A percentile compares a stretch with the other conserved stretches of the same genome.
phyloP scores from a whole-genome alignment of 441 rosid species.

The Corymbia calophylla region DNA sequence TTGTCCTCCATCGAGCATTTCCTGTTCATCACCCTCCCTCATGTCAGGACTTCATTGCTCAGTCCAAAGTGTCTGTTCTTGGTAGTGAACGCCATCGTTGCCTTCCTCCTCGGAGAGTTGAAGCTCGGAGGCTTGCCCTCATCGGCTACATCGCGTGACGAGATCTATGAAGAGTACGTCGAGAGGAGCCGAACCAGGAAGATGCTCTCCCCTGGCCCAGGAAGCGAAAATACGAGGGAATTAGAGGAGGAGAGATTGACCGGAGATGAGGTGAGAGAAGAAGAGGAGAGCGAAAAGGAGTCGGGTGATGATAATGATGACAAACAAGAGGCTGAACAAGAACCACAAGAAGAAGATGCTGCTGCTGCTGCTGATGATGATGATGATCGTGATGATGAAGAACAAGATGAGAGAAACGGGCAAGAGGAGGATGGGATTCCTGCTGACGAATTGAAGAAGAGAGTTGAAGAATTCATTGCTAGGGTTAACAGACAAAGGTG shows the following conservation, averaged over 20 bases:
- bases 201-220: background rate
- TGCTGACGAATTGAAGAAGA: constrained; percentile 41
- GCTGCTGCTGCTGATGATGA: background rate
- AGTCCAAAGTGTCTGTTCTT: constrained; percentile 42
- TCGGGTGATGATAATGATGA: background rate
- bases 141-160: background rate
- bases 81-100: constrained; percentile 41
- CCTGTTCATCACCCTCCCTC: constrained; percentile 12
- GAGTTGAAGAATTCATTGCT: constrained; percentile 58
- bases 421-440: constrained; percentile 18
- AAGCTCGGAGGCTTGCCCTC: constrained; percentile 6
- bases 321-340: background rate
- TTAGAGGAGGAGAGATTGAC: background rate
- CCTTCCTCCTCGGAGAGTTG: constrained; percentile 46
- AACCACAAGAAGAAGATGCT: background rate
- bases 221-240: background rate
- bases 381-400: background rate
- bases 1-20: constrained; percentile 15
- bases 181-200: constrained; percentile 15
- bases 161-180: constrained; percentile 41
- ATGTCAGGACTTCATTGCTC: constrained; percentile 13
- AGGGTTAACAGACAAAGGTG: constrained; percentile 54
- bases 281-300: background rate
- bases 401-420: background rate
- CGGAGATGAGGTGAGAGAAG: background rate